Percentiles rank a stretch among this genome's conserved stretches.
Evolutionary conservation across 1,284 basidiomycete genomes (phyloP).

Genomic region (Cryptococcus sp.): DNA sequence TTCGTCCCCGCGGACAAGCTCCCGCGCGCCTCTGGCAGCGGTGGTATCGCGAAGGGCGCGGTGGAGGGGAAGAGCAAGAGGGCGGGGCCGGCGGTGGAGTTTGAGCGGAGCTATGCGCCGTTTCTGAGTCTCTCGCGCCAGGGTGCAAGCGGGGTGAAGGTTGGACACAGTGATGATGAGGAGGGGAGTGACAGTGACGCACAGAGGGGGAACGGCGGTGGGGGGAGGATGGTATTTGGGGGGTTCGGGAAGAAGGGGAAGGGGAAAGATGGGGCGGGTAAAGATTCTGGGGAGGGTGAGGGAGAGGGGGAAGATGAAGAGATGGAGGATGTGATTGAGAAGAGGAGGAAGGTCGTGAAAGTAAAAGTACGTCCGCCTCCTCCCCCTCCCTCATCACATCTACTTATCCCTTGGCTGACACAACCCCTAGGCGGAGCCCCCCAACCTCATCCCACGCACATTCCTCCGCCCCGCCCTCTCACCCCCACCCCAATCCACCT

Average conservation of each 20-base stretch:
- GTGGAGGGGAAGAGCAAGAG: not conserved
- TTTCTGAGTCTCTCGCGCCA: constrained; percentile 16
- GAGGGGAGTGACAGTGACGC: not conserved
- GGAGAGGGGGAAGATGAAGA: constrained; percentile 4
- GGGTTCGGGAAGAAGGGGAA: constrained; percentile 10
- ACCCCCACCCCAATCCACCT: constrained; percentile 5
- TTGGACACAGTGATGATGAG: not conserved
- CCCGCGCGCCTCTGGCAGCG: not conserved
- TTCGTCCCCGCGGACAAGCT: constrained; percentile 16
- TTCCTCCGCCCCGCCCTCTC: constrained; percentile 12
- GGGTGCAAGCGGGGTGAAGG: not conserved
- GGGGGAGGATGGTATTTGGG: constrained; percentile 17
- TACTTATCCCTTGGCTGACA: not conserved
- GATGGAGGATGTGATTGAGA: not conserved
- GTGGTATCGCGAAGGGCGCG: too few species aligned
- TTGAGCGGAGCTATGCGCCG: constrained; percentile 33
- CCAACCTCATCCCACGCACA: not conserved
- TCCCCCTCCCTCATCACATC: not conserved
- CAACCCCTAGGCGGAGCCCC: not conserved
- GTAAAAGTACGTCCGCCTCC: not conserved
- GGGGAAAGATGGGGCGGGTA: not conserved
- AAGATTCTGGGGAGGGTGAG: not conserved
- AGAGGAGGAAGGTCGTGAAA: not conserved
- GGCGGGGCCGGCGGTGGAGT: constrained; percentile 9
- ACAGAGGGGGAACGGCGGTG: constrained; percentile 1